These are phyloP conservation scores for Naganishia randhawae DNA, from an alignment of 768 basidiomycete genomes.

Conservation along the genomic window DNA sequence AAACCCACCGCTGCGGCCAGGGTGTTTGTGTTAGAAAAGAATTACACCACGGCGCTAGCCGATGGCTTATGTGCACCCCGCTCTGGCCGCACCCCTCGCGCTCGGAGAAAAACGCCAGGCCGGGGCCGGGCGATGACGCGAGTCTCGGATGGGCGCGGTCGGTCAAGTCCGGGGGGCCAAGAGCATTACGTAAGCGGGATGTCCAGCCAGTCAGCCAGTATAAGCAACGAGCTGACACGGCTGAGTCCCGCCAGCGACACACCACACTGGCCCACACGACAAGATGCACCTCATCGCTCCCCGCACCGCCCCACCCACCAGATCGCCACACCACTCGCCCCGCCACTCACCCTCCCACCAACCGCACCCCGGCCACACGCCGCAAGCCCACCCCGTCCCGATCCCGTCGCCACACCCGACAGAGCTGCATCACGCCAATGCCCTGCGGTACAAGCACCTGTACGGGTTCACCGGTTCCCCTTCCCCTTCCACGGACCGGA, in stretches of 20 bases:
- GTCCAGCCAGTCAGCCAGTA: too few species aligned
- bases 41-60: too few species aligned
- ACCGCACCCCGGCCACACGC: too few species aligned
- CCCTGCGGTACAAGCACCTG: slow-evolving; percentile 13
- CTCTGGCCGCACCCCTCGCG: too few species aligned
- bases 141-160: not conserved
- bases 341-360: too few species aligned
- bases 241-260: too few species aligned
- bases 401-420: not conserved
- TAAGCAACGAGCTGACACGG: too few species aligned
- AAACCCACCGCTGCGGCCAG: too few species aligned
- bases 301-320: not conserved
- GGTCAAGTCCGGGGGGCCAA: not conserved
- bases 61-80: too few species aligned
- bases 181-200: too few species aligned
- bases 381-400: not conserved
- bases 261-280: too few species aligned
- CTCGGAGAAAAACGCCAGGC: not conserved
- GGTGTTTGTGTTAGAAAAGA: too few species aligned
- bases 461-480: not conserved
- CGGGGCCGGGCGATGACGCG: not conserved
- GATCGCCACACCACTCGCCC: not conserved
- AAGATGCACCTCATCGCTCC: not conserved
- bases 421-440: not conserved
- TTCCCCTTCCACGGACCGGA: not conserved